Conservation (phyloP, 169 alveolate genomes). For the Cryptosporidium canis region DNA sequence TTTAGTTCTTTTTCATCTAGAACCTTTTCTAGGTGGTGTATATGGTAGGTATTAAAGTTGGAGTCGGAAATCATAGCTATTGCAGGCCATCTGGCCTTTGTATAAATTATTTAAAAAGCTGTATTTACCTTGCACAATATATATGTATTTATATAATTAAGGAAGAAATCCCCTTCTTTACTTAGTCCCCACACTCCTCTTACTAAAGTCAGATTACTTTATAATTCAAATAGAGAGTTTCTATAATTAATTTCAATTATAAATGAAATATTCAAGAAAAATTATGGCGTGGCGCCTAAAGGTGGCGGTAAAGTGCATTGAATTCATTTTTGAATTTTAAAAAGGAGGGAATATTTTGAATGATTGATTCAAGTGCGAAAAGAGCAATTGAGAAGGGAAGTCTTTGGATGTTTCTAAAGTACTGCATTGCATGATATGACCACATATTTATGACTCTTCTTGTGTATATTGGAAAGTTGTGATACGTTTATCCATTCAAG, state of each 20-base stretch:
- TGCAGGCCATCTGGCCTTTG: not conserved
- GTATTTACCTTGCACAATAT: not conserved
- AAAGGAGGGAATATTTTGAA: not conserved
- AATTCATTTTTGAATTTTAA: not conserved
- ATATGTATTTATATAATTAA: not conserved
- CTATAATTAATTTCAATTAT: too few relatives aligned
- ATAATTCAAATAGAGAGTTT: too few relatives aligned
- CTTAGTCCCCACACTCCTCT: not conserved
- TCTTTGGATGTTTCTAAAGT: not conserved
- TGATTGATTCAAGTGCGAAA: not conserved
- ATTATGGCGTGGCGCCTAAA: not conserved
- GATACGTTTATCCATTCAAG: not conserved
- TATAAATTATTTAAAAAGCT: not conserved
- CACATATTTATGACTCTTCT: not conserved
- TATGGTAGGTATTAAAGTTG: slow-evolving; percentile 1
- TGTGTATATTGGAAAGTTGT: not conserved
- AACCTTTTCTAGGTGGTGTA: slow-evolving; percentile 17
- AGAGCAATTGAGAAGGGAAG: not conserved
- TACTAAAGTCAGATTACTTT: not conserved
- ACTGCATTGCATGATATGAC: not conserved
- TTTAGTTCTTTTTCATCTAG: slow-evolving; percentile 28
- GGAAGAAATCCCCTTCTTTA: too few relatives aligned
- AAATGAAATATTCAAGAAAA: not conserved
- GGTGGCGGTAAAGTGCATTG: not conserved
- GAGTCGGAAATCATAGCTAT: slow-evolving; percentile 47